Conservation (phyloP, 306 rosid species). For the Inga oerstediana region DNA sequence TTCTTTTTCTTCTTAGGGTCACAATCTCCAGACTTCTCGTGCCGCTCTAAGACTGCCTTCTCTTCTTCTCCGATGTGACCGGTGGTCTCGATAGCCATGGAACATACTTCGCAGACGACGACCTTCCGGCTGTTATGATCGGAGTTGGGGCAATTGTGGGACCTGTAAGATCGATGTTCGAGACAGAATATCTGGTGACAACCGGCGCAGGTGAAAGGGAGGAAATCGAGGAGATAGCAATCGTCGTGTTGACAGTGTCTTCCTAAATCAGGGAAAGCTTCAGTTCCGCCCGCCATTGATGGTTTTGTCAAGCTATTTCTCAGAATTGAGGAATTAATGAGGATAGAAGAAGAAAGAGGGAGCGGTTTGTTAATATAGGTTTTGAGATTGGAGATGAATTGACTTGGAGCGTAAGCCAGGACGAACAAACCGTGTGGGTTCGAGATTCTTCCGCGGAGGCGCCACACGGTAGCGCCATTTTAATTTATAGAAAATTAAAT, state of each 20-base stretch:
- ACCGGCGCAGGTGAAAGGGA: constrained; percentile 79
- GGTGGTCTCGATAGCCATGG: constrained; percentile 75
- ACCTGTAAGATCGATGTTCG: constrained; percentile 75
- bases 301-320: not conserved
- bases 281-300: constrained; percentile 82
- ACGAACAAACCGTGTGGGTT: not conserved
- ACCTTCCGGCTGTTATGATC: constrained; percentile 84
- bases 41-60: constrained; percentile 53
- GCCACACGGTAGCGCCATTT: not conserved
- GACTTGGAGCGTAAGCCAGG: not conserved
- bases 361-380: not conserved
- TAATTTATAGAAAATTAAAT: too few relatives aligned
- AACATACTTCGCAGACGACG: constrained; percentile 71
- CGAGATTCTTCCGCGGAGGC: not conserved
- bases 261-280: constrained; percentile 93
- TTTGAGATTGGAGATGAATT: not conserved
- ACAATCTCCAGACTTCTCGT: constrained; percentile 62
- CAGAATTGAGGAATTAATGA: not conserved
- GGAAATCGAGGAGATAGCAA: constrained; percentile 88
- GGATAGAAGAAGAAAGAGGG: not conserved
- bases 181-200: constrained; percentile 77
- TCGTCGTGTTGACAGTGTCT: constrained; percentile 68
- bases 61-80: constrained; percentile 39
- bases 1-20: constrained; percentile 82
- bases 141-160: constrained; percentile 72